Evolutionary conservation across 78 protist species (phyloP).

Genomic region (Paulinella micropora): DNA sequence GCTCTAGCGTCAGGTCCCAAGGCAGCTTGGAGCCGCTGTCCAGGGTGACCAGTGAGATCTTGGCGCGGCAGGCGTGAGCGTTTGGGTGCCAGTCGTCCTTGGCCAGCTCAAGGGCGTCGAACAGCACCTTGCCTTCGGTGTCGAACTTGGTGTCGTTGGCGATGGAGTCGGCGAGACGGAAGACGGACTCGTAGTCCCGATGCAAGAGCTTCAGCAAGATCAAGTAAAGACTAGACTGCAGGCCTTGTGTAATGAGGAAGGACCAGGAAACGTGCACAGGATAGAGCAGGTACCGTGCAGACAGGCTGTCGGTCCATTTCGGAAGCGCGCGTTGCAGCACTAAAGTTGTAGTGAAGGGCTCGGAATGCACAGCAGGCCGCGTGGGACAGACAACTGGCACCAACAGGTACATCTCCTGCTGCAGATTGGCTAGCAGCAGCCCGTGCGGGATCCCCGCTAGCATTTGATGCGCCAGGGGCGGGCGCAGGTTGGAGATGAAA

Average conservation of each 20-base stretch:
- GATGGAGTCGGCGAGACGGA: conserved; percentile 12
- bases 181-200: conserved; percentile 10
- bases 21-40: background rate
- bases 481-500: background rate
- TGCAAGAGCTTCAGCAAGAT: background rate
- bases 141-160: background rate
- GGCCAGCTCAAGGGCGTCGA: background rate
- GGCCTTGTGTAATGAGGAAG: conserved; percentile 17
- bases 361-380: background rate
- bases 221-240: conserved; percentile 27
- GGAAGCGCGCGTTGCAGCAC: conserved; percentile 9
- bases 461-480: background rate
- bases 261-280: conserved; percentile 24
- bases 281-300: conserved; percentile 9
- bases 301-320: background rate
- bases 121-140: background rate
- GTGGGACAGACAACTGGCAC: background rate
- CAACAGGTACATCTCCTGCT: background rate
- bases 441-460: conserved; percentile 27
- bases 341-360: conserved; percentile 28
- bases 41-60: conserved; percentile 18
- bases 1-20: conserved; percentile 1
- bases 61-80: conserved; percentile 36
- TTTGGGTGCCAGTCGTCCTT: conserved; percentile 24
- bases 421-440: conserved; percentile 11